phyloP scores from a whole-genome alignment of 352 stramenopile species.

The Globisporangium polare region DNA sequence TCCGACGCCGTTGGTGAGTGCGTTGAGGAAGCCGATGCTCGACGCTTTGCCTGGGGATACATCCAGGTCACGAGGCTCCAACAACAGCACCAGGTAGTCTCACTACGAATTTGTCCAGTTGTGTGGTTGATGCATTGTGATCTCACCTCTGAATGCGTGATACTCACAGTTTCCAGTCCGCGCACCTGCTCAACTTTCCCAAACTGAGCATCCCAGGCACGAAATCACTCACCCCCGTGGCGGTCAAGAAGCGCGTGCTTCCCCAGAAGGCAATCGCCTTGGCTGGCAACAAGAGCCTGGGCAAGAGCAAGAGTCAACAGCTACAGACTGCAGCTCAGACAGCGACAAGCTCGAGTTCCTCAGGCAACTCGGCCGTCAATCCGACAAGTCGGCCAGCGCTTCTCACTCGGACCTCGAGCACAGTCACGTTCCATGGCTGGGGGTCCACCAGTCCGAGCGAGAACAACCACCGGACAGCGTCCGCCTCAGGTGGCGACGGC shows the following conservation, averaged over 20 bases:
- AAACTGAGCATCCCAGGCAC: constrained; percentile 53
- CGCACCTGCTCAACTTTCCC: constrained; percentile 39
- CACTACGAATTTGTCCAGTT: neutral
- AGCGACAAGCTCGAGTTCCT: neutral
- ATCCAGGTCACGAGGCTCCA: neutral
- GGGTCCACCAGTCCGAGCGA: neutral
- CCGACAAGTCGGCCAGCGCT: neutral
- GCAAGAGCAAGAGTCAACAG: constrained; percentile 16
- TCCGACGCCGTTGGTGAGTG: neutral
- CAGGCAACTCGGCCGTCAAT: neutral
- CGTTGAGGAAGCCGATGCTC: constrained; percentile 3
- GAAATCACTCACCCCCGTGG: constrained; percentile 21
- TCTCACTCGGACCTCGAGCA: neutral
- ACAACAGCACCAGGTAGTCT: neutral
- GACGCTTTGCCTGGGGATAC: neutral
- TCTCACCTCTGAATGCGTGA: neutral
- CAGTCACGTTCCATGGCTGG: neutral
- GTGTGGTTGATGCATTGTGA: too few relatives aligned
- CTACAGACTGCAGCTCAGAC: neutral
- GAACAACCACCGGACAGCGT: neutral
- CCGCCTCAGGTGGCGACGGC: neutral
- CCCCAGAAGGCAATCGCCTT: neutral
- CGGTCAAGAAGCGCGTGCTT: constrained; percentile 8
- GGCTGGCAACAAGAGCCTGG: neutral
- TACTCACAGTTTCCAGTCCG: neutral